Evolutionary conservation across 2,329 filamentous ascomycete species (phyloP).

Genomic region (Colletotrichum lupini): DNA sequence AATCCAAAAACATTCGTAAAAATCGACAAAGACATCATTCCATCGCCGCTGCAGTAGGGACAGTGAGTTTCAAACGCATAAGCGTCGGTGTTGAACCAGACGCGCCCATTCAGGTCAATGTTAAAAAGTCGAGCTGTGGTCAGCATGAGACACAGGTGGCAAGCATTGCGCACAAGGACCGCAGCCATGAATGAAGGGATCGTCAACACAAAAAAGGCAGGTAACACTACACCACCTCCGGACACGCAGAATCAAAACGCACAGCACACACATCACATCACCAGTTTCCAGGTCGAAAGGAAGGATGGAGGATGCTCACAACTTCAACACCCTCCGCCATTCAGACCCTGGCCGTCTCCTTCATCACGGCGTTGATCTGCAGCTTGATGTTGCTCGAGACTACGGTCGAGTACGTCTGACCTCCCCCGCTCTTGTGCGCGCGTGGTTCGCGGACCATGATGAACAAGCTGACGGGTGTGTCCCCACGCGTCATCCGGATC

Average conservation of each 20-base stretch:
- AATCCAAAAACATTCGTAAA: constrained; percentile 8
- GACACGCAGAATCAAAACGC: background rate
- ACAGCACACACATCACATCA: constrained; percentile 1
- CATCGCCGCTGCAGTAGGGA: constrained; percentile 5
- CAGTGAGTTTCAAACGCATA: background rate
- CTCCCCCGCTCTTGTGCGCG: constrained; percentile 39
- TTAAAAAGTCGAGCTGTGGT: constrained; percentile 28
- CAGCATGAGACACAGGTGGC: constrained; percentile 22
- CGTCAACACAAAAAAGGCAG: background rate
- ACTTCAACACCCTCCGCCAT: background rate
- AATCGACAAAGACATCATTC: background rate
- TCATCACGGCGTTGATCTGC: constrained; percentile 45
- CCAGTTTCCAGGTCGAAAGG: background rate
- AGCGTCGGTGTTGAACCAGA: constrained; percentile 27
- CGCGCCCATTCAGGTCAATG: constrained; percentile 2
- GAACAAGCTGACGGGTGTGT: constrained; percentile 72
- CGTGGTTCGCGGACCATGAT: constrained; percentile 85
- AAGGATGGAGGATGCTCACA: background rate
- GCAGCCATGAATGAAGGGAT: background rate
- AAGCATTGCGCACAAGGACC: constrained; percentile 2
- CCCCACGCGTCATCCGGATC: constrained; percentile 70
- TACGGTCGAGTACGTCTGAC: constrained; percentile 41
- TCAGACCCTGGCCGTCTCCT: constrained; percentile 31
- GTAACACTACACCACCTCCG: background rate
- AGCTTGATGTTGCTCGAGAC: constrained; percentile 46